A percentile compares a stretch with the other conserved stretches of the same genome.
phyloP scores from a whole-genome alignment of 75 land plant genomes.

The Chamaecyparis obtusa region DNA sequence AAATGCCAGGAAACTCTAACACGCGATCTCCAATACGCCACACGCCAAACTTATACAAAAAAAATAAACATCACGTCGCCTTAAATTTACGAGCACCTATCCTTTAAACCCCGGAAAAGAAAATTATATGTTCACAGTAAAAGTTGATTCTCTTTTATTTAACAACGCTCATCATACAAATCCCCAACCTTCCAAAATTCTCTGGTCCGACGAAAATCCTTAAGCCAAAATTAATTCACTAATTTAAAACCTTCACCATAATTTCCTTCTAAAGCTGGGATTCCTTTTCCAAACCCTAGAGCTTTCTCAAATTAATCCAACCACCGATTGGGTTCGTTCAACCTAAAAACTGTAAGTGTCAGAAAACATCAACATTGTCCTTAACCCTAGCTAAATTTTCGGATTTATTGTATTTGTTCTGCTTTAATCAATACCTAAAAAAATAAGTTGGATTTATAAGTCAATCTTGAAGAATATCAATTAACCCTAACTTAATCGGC shows the following conservation, averaged over 20 bases:
- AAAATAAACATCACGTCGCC: too few species aligned
- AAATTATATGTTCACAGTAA: not conserved
- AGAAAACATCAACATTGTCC: not conserved
- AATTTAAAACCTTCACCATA: not conserved
- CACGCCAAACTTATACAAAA: not conserved
- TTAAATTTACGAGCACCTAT: not conserved
- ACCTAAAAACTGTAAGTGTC: not conserved
- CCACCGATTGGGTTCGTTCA: too few species aligned
- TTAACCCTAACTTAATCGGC: too few species aligned
- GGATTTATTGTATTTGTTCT: too few species aligned
- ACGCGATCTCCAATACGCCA: not conserved
- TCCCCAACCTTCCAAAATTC: too few species aligned
- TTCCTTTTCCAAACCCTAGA: not conserved
- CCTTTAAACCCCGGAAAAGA: not conserved
- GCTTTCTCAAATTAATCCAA: too few species aligned
- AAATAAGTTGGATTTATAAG: too few species aligned
- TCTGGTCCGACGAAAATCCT: too few species aligned
- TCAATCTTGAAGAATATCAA: too few species aligned
- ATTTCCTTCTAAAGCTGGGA: too few species aligned
- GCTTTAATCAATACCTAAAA: too few species aligned
- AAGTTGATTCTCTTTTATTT: not conserved
- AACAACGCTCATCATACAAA: not conserved
- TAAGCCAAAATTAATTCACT: not conserved
- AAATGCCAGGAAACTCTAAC: not conserved
- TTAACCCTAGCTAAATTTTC: too few species aligned